Evolutionary conservation across 2,329 filamentous ascomycete genomes (phyloP).

Genomic region (Aphanoascus verrucosus): DNA sequence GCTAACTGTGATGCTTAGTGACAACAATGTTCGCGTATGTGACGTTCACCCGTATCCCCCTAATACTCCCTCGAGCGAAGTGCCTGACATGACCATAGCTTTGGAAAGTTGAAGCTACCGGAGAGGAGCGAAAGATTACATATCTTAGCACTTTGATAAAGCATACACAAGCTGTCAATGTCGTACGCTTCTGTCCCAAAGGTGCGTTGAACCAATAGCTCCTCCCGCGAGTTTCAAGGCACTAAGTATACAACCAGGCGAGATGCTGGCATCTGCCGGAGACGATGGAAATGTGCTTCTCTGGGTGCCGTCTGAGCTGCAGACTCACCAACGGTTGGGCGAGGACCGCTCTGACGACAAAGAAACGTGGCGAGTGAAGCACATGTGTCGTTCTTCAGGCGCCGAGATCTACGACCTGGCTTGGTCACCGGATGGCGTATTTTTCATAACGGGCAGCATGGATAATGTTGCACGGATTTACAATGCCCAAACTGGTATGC

Average conservation of each 20-base stretch:
- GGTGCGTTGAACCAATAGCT: constrained; percentile 46
- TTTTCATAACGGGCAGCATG: constrained; percentile 99
- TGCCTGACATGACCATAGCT: constrained; percentile 47
- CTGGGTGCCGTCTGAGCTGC: constrained; percentile 80
- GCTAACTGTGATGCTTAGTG: constrained; percentile 33
- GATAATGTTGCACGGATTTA: constrained; percentile 97
- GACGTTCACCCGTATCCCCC: constrained; percentile 14
- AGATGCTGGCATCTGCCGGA: constrained; percentile 85
- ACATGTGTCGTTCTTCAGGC: constrained; percentile 91
- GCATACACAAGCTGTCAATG: constrained; percentile 95
- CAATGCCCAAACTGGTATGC: constrained; percentile 75
- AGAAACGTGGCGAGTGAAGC: constrained; percentile 91
- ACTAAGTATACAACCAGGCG: constrained; percentile 46
- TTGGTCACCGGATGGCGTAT: constrained; percentile 93
- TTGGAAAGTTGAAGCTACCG: constrained; percentile 79
- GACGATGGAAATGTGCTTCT: constrained; percentile 95
- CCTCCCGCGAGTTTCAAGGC: background rate
- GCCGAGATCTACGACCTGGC: constrained; percentile 97
- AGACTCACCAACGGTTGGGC: constrained; percentile 58
- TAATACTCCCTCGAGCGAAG: constrained; percentile 16
- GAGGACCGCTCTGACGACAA: constrained; percentile 84
- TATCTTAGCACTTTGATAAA: constrained; percentile 87
- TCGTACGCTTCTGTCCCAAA: constrained; percentile 89
- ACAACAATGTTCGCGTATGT: constrained; percentile 86
- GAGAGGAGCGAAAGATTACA: constrained; percentile 77